Conservation (phyloP, 2,329 filamentous ascomycete species). For the Ophiostoma angusticollis region DNA sequence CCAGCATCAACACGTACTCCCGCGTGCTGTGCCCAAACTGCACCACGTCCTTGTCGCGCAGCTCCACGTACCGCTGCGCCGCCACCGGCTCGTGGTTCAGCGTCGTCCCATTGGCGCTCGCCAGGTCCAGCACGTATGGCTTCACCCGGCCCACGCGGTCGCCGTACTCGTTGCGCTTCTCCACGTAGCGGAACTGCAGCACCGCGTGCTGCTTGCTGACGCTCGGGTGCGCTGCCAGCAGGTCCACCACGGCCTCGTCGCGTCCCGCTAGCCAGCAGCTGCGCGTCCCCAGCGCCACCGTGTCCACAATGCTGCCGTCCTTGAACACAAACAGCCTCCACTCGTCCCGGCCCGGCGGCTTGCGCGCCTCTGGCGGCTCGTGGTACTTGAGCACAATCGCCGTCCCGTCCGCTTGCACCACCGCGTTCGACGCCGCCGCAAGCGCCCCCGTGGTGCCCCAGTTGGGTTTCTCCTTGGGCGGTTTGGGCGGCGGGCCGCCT, state of each 20-base stretch:
- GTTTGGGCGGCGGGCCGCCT: conserved; percentile 25
- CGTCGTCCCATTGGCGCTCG: conserved; percentile 80
- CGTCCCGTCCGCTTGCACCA: conserved; percentile 59
- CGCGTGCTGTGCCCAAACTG: conserved; percentile 77
- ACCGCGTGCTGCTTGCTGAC: conserved; percentile 93
- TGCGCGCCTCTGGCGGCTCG: conserved; percentile 85
- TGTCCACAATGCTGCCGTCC: conserved; percentile 64
- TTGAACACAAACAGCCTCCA: conserved; percentile 97
- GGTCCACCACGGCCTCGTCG: conserved; percentile 67
- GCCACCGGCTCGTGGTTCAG: conserved; percentile 67
- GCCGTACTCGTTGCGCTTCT: conserved; percentile 74
- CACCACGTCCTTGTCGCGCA: conserved; percentile 79
- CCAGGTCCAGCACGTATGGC: conserved; percentile 86
- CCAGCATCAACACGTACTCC: conserved; percentile 92
- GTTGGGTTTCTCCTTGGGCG: conserved; percentile 76
- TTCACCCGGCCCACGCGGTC: conserved; percentile 67
- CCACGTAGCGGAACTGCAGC: conserved; percentile 78
- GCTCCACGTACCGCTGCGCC: conserved; percentile 67
- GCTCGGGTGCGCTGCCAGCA: conserved; percentile 78
- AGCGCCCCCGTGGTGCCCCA: conserved; percentile 68
- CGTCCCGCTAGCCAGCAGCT: conserved; percentile 88
- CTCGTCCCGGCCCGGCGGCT: conserved; percentile 61
- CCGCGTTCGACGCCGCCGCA: conserved; percentile 72
- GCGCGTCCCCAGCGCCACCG: conserved; percentile 58
- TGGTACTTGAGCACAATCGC: conserved; percentile 85